These are phyloP conservation scores for Nicotiana paniculata DNA, from an alignment of 257 asterid genomes.

Conservation along the genomic window DNA sequence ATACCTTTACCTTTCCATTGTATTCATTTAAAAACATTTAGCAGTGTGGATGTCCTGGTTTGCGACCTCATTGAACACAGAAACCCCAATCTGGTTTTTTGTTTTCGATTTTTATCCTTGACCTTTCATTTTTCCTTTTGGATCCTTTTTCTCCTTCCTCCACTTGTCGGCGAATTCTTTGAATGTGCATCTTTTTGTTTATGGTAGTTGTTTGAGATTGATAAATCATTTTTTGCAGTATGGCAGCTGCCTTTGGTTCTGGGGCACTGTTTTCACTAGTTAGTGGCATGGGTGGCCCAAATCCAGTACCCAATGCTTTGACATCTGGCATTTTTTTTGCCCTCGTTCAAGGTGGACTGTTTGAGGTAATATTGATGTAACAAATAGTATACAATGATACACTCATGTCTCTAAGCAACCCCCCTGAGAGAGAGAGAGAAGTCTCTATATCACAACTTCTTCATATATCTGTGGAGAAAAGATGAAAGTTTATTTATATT, in stretches of 20 bases:
- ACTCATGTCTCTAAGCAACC: background rate
- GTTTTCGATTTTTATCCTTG: background rate
- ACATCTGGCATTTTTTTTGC: conserved; percentile 86
- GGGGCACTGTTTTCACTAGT: conserved; percentile 82
- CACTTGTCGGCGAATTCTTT: background rate
- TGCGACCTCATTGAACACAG: background rate
- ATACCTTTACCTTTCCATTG: background rate
- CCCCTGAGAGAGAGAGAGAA: background rate
- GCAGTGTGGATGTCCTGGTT: background rate
- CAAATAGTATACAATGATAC: background rate
- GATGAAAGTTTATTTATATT: background rate
- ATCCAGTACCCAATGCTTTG: conserved; percentile 54
- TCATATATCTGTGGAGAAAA: background rate
- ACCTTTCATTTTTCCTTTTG: background rate
- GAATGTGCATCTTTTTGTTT: background rate
- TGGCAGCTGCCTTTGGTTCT: conserved; percentile 94
- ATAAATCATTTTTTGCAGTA: conserved; percentile 42
- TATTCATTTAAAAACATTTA: background rate
- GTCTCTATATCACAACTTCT: background rate
- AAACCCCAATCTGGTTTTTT: background rate
- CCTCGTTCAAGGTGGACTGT: conserved; percentile 84
- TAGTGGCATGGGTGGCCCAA: conserved; percentile 83
- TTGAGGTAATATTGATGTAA: conserved; percentile 45
- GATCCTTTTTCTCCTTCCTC: background rate
- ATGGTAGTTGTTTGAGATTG: background rate